Percentiles rank a stretch among this genome's conserved stretches.
Evolutionary conservation across 2,329 filamentous ascomycete species (phyloP).

Genomic region (Monosporascus sp.): DNA sequence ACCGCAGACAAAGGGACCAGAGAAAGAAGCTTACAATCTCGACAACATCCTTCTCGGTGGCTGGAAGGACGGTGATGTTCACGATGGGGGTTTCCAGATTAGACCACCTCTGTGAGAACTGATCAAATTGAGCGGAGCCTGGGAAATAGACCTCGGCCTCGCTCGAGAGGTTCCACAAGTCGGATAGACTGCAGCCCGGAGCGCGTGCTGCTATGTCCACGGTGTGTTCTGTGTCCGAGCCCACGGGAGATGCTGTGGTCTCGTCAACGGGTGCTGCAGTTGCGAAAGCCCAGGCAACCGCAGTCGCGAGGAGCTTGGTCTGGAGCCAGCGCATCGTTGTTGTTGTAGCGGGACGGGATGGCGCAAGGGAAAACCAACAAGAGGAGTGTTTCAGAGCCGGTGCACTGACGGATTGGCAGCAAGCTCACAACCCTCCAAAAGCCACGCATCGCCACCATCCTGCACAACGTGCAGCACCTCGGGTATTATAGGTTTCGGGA

Average conservation of each 20-base stretch:
- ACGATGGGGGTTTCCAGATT: slow-evolving; percentile 24
- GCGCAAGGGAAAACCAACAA: too few relatives aligned
- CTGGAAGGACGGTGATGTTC: slow-evolving; percentile 30
- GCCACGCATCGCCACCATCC: too few relatives aligned
- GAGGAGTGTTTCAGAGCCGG: too few relatives aligned
- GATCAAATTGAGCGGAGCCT: slow-evolving; percentile 22
- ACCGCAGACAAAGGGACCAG: not conserved
- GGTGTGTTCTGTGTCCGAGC: too few relatives aligned
- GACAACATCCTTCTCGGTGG: slow-evolving; percentile 30
- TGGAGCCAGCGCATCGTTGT: slow-evolving; percentile 2
- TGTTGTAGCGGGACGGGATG: too few relatives aligned
- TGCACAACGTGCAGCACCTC: too few relatives aligned
- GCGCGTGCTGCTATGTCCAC: too few relatives aligned
- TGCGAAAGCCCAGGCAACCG: not conserved
- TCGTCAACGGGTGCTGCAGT: too few relatives aligned
- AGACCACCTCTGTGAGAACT: slow-evolving; percentile 26
- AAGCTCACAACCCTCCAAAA: too few relatives aligned
- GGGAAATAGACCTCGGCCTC: slow-evolving; percentile 19
- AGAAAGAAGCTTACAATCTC: slow-evolving; percentile 26
- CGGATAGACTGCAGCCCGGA: not conserved
- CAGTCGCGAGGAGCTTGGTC: not conserved
- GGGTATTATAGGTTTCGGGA: too few relatives aligned
- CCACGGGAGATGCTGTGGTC: too few relatives aligned
- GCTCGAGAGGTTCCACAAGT: not conserved
- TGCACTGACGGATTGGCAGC: too few relatives aligned